A percentile compares a stretch with the other conserved stretches of the same genome.
Evolutionary conservation across 176 grass and related monocot genomes (phyloP).

Genomic region (Musa itinerans): DNA sequence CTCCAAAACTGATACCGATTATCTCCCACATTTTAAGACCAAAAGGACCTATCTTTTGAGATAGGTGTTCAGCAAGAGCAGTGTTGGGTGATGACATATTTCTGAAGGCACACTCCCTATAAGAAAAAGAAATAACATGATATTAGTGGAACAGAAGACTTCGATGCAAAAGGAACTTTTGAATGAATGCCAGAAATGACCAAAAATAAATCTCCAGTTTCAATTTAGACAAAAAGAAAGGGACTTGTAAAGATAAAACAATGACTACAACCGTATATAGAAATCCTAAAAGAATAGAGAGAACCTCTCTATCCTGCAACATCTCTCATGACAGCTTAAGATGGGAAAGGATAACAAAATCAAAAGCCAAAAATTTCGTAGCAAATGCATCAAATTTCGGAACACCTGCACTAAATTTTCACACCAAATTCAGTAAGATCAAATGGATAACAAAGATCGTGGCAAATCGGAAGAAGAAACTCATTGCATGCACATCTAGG

Average conservation of each 20-base stretch:
- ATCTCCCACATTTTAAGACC: slow-evolving; percentile 19
- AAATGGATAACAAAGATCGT: too few species aligned
- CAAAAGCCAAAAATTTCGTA: neutral
- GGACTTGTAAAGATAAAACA: neutral
- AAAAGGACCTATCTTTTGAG: slow-evolving; percentile 5
- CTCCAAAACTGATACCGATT: slow-evolving; percentile 17
- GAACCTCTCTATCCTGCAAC: neutral
- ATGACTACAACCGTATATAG: neutral
- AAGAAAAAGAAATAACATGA: neutral
- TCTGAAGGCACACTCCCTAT: neutral
- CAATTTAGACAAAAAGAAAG: too few species aligned
- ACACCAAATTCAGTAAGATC: neutral
- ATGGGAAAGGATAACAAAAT: neutral
- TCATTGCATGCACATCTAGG: neutral
- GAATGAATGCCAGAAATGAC: too few species aligned
- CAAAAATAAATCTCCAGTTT: too few species aligned
- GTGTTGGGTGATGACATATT: slow-evolving; percentile 16
- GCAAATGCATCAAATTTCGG: neutral
- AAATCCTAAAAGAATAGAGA: neutral
- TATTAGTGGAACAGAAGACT: neutral
- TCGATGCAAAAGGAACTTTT: too few species aligned
- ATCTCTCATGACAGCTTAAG: neutral
- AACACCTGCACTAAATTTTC: neutral
- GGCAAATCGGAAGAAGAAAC: too few species aligned
- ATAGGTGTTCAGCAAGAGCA: slow-evolving; percentile 14